Evolutionary conservation across 2,329 filamentous ascomycete species (phyloP), one percentile per base, ranked within the genome.

Genomic region (Ceratocystis albifundus): DNA sequence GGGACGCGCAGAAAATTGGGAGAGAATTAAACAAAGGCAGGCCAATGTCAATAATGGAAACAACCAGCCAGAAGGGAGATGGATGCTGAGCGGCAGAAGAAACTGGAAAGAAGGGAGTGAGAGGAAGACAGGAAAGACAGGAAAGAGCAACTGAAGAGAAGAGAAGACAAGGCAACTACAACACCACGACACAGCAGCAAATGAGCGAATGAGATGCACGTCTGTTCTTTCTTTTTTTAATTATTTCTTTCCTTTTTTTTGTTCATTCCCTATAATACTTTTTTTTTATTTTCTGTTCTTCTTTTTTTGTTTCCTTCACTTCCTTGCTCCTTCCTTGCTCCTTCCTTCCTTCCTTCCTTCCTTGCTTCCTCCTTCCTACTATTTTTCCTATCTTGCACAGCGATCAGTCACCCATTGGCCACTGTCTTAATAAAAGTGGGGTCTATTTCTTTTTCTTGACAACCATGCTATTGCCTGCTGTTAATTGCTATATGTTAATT

Each of bases 151-250:
- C 36, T 41, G 36, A 3, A 15, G 3, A 41, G 36, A 3, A 15
- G 3, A 41, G 10, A 15, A 41, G 36, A 41, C 36, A 10, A 41
- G 36, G 36, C 36, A 3, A n/a, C n/a, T n/a, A n/a, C n/a, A n/a
- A 41, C 36, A 41, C 3, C 36, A 15, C 36, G 36, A 41, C 36
- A 15, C 36, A 41, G 36, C 36, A 41, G 36, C 61, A 45, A 25
- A 25, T 28, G 61, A 25, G 48, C n/a, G 48, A 10, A 50, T 20
- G n/a, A 50, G n/a, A 20, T 22, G 48, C n/a, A 20, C 48, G 48
- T 50, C 48, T 50, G 48, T 50, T 50, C 48, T 25, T 50, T 41
- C 22, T 50, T 50, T 20, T 50, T 50, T 50, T 50, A 48, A 48
- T 50, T 22, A 50, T 50, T 50, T 25, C 22, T 8, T 48, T 25